phyloP scores from a whole-genome alignment of 2,329 filamentous ascomycete genomes.

The Talaromyces sp. region DNA sequence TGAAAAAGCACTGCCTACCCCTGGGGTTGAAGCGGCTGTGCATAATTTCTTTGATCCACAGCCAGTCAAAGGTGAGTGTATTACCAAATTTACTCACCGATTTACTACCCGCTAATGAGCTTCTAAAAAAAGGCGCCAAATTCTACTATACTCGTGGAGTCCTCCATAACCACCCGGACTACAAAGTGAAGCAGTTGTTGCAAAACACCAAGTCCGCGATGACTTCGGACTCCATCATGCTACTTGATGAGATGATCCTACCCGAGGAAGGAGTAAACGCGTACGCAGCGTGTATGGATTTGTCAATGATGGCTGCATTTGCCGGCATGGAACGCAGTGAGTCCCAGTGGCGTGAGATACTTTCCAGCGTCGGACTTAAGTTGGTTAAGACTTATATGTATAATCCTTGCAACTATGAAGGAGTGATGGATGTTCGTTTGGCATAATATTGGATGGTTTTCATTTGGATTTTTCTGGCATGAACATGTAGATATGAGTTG shows the following conservation, averaged over 20 bases:
- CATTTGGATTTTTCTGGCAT: too few relatives aligned
- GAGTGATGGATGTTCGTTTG: background rate
- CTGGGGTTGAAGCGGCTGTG: conserved; percentile 18
- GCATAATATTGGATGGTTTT: background rate
- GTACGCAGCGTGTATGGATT: conserved; percentile 25
- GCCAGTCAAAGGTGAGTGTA: background rate
- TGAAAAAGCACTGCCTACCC: conserved; percentile 13
- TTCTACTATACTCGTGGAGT: conserved; percentile 1
- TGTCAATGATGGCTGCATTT: conserved; percentile 30
- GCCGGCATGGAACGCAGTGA: conserved; percentile 28
- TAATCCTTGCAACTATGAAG: background rate
- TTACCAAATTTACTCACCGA: too few relatives aligned
- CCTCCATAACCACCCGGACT: background rate
- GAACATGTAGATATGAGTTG: too few relatives aligned
- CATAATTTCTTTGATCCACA: conserved; percentile 4
- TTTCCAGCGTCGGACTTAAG: background rate
- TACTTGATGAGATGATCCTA: conserved; percentile 39
- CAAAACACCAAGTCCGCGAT: background rate
- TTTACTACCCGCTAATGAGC: too few relatives aligned
- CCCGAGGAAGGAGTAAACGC: conserved; percentile 24
- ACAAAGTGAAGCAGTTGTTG: background rate
- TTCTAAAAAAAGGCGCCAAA: conserved; percentile 3
- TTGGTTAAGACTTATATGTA: background rate
- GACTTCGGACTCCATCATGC: conserved; percentile 23
- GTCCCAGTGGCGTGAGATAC: conserved; percentile 23